These are phyloP conservation scores for Fusarium sambucinum DNA, from an alignment of 2,329 filamentous ascomycete genomes.

Conservation along the genomic window DNA sequence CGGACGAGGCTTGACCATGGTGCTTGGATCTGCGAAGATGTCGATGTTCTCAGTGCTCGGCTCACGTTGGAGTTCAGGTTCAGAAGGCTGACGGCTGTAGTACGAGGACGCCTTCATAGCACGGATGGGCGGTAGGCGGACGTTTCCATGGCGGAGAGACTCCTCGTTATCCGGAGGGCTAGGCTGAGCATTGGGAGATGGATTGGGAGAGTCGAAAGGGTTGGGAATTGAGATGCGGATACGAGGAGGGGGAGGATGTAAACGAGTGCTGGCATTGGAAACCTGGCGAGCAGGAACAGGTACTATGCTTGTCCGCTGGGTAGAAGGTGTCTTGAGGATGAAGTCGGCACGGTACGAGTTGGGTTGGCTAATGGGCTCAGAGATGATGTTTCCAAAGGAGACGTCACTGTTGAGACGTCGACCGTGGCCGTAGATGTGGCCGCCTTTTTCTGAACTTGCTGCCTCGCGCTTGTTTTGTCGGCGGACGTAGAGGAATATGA, in stretches of 20 bases:
- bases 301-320: conserved; percentile 25
- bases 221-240: conserved; percentile 53
- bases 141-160: conserved; percentile 45
- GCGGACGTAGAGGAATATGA: conserved; percentile 57
- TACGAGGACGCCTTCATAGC: conserved; percentile 53
- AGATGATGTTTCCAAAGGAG: conserved; percentile 63
- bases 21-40: conserved; percentile 64
- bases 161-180: conserved; percentile 44
- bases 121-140: conserved; percentile 55
- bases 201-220: conserved; percentile 53
- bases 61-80: conserved; percentile 56
- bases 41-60: conserved; percentile 64
- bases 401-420: conserved; percentile 42
- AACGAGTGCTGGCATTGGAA: conserved; percentile 30
- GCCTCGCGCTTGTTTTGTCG: conserved; percentile 46
- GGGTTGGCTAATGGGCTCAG: conserved; percentile 65
- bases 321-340: conserved; percentile 56
- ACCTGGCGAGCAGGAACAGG: conserved; percentile 24
- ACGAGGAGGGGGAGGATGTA: conserved; percentile 33
- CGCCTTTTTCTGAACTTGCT: conserved; percentile 39
- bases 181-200: conserved; percentile 44
- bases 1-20: conserved; percentile 50
- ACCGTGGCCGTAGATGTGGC: conserved; percentile 27
- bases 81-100: conserved; percentile 45
- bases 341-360: conserved; percentile 65